A percentile compares a stretch with the other conserved stretches of the same genome.
phyloP scores from a whole-genome alignment of 768 basidiomycete genomes.

The Tulasnella sp. region DNA sequence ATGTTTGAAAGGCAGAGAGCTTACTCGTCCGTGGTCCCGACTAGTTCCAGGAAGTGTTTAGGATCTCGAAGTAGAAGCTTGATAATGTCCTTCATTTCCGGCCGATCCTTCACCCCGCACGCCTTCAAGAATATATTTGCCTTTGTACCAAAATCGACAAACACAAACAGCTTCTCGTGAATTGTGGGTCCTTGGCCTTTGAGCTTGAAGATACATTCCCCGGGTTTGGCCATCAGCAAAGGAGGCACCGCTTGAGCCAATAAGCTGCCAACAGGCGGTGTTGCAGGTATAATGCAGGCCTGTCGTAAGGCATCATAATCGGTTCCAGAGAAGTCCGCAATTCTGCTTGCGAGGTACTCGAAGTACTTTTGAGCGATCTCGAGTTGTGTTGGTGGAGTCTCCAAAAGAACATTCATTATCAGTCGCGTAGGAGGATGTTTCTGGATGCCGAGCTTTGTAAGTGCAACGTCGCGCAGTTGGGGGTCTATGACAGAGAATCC shows the following conservation, averaged over 20 bases:
- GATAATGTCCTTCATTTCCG: conserved; percentile 71
- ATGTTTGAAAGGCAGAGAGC: conserved; percentile 20
- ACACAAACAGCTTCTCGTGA: conserved; percentile 71
- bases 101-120: conserved; percentile 79
- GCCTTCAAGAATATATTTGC: conserved; percentile 77
- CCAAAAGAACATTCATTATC: conserved; percentile 46
- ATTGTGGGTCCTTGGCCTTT: conserved; percentile 31
- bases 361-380: conserved; percentile 53
- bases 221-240: conserved; percentile 12
- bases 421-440: conserved; percentile 53
- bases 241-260: too few species aligned
- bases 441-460: conserved; percentile 51
- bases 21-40: conserved; percentile 57
- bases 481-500: conserved; percentile 62
- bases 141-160: conserved; percentile 71
- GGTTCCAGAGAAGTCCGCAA: conserved; percentile 44
- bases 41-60: conserved; percentile 51
- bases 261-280: too few species aligned
- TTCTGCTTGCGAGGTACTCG: conserved; percentile 46
- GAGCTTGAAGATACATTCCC: conserved; percentile 55
- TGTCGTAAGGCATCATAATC: conserved; percentile 49
- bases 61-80: conserved; percentile 57
- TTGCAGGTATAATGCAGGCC: conserved; percentile 53
- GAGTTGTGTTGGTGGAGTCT: conserved; percentile 43
- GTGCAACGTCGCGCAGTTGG: conserved; percentile 37